Evolutionary conservation across 2,329 filamentous ascomycete genomes (phyloP).

Genomic region (Fusarium hostae): DNA sequence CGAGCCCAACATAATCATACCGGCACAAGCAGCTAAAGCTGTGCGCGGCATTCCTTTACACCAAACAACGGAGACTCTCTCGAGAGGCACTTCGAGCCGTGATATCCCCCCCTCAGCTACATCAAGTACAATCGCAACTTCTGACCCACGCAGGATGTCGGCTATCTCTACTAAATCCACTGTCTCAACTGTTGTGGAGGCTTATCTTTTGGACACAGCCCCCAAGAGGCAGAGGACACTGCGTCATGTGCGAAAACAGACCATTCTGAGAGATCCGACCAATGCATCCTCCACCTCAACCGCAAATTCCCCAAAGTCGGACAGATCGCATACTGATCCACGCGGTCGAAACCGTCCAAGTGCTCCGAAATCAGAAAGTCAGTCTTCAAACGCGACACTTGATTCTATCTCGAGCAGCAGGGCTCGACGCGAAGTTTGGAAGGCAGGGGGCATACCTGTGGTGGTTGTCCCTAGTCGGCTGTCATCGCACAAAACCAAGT

Average conservation of each 20-base stretch:
- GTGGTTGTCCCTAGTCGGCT: constrained; percentile 69
- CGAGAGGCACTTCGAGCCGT: constrained; percentile 41
- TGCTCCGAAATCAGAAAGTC: constrained; percentile 57
- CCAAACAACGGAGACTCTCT: constrained; percentile 49
- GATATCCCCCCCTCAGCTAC: constrained; percentile 45
- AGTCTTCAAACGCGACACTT: constrained; percentile 59
- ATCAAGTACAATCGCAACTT: constrained; percentile 53
- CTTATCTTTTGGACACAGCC: constrained; percentile 63
- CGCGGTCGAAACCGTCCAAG: constrained; percentile 45
- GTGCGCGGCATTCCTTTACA: constrained; percentile 60
- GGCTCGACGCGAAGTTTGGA: constrained; percentile 68
- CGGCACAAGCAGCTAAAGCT: constrained; percentile 64
- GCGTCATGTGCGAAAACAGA: constrained; percentile 69
- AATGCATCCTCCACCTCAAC: constrained; percentile 19
- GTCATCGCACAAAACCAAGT: constrained; percentile 64
- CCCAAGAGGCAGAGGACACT: constrained; percentile 64
- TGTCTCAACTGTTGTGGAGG: constrained; percentile 67
- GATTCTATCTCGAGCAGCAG: constrained; percentile 64
- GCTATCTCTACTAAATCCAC: constrained; percentile 65
- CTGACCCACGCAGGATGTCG: constrained; percentile 62
- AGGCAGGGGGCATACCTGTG: constrained; percentile 70
- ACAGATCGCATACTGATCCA: constrained; percentile 42
- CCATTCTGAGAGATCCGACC: constrained; percentile 59
- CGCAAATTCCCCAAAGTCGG: constrained; percentile 16
- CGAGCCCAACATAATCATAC: constrained; percentile 60